Evolutionary conservation across 305 asterid species (phyloP), one percentile per base, ranked within the genome.

Genomic region (Petunia hybrid): DNA sequence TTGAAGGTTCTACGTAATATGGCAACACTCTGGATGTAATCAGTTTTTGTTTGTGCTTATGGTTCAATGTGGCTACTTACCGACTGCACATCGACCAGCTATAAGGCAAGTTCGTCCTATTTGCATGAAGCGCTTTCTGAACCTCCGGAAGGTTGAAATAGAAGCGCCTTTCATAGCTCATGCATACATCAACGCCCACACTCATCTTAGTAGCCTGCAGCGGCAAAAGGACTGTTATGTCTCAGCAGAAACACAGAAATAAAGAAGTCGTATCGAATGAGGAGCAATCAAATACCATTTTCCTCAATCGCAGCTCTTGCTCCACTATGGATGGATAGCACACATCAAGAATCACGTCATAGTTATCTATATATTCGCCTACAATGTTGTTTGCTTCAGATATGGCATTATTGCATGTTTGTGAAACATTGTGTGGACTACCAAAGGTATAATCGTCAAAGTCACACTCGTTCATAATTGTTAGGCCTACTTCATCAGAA

Each of bases 301-400:
- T 91, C 51, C 83, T 83, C 42, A 95, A 90, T 42, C 97, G 86
- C 41, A 95, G 86, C 87, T 95, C 98, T 88, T 95, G 99, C 86
- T 95, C 92, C 3, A 95, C 98, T 43, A 94, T 83, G 59, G 99
- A 87, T 6, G 99, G 98, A 89, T 95, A 94, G 90, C 99, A 95
- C 13, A 95, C 94, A 53, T 95, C 98, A 45, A 94, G 95, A 83
- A 94, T 91, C 71, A 95, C 98, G 40, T 95, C 99, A 51, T 95
- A 96, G 16, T 63, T 70, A 77, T 96, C 89, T 80, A 96, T 83
- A 78, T 96, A 96, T 3, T 88, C 87, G 6, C 98, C 93, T 77
- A 96, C 97, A 8, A 94, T 88, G 69, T 68, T 59, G 67, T 92
- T 86, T 61, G 98, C 97, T 84, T 84, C 76, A 3, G 93, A 63